Evolutionary conservation across 2,329 filamentous ascomycete species (phyloP).

Genomic region (Fusarium luffae): DNA sequence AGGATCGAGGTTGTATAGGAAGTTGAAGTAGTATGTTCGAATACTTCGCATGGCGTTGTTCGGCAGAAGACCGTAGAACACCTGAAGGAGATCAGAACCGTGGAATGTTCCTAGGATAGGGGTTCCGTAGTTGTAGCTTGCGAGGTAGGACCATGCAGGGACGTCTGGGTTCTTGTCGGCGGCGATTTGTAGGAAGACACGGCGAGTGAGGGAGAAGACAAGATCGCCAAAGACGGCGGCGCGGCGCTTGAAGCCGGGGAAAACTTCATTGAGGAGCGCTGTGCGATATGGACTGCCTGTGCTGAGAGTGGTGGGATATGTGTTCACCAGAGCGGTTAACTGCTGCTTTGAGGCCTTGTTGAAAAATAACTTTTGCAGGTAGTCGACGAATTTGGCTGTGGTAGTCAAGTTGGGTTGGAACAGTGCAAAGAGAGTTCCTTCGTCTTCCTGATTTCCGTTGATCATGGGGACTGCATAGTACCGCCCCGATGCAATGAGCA

Average conservation of each 20-base stretch:
- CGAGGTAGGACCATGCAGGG: conserved; percentile 78
- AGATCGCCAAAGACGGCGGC: conserved; percentile 81
- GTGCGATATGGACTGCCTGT: conserved; percentile 80
- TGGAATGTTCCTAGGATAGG: conserved; percentile 83
- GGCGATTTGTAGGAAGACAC: conserved; percentile 67
- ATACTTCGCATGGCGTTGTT: conserved; percentile 71
- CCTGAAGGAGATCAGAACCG: conserved; percentile 73
- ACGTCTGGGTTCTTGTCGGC: conserved; percentile 64
- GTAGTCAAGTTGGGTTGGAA: conserved; percentile 76
- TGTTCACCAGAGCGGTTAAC: conserved; percentile 67
- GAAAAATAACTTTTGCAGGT: conserved; percentile 72
- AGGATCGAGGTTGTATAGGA: conserved; percentile 76
- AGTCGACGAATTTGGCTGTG: conserved; percentile 67
- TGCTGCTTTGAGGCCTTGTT: conserved; percentile 60
- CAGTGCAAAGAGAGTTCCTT: conserved; percentile 79
- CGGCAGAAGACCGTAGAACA: conserved; percentile 72
- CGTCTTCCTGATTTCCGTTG: conserved; percentile 81
- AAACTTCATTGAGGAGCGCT: conserved; percentile 73
- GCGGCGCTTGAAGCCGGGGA: conserved; percentile 81
- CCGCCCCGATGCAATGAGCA: conserved; percentile 61
- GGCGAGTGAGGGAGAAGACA: conserved; percentile 77
- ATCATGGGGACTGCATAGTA: conserved; percentile 63
- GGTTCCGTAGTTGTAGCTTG: conserved; percentile 76
- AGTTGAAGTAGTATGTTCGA: conserved; percentile 77
- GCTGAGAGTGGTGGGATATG: conserved; percentile 67